phyloP scores from a whole-genome alignment of 768 basidiomycete genomes.

The Stropharia rugosoannulata region DNA sequence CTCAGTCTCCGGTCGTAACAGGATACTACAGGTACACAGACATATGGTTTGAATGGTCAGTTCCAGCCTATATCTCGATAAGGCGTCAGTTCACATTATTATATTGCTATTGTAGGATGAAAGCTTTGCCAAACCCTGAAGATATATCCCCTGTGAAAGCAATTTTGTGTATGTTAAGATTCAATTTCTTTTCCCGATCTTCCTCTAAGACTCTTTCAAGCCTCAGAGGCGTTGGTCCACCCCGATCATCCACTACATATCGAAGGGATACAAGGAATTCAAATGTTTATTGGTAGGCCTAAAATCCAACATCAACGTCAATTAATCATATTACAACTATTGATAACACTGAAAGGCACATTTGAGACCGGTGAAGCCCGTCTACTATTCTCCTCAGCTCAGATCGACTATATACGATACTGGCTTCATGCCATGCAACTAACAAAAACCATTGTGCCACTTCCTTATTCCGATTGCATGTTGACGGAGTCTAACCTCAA shows the following conservation, averaged over 20 bases:
- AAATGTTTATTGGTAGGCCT: slow-evolving; percentile 66
- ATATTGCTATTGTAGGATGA: slow-evolving; percentile 41
- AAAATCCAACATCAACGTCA: not conserved
- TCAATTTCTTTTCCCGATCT: not conserved
- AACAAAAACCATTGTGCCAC: slow-evolving; percentile 60
- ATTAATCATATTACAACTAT: not conserved
- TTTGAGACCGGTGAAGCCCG: slow-evolving; percentile 72
- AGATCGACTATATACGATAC: slow-evolving; percentile 83
- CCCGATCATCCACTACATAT: slow-evolving; percentile 71
- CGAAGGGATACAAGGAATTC: slow-evolving; percentile 62
- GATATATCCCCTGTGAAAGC: slow-evolving; percentile 69
- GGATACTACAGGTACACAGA: slow-evolving; percentile 87
- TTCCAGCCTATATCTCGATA: not conserved
- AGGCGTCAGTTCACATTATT: not conserved
- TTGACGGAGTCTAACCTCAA: slow-evolving; percentile 58
- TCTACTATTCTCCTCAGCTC: slow-evolving; percentile 79
- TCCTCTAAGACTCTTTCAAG: slow-evolving; percentile 19
- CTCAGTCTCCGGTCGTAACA: slow-evolving; percentile 44
- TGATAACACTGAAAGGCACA: slow-evolving; percentile 43
- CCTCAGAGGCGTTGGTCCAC: slow-evolving; percentile 68
- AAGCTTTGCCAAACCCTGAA: slow-evolving; percentile 53
- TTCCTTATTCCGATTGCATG: slow-evolving; percentile 80
- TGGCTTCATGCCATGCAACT: slow-evolving; percentile 77
- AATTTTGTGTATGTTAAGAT: slow-evolving; percentile 40
- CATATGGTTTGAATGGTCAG: slow-evolving; percentile 79